Percentiles rank a stretch among this genome's conserved stretches.
These are phyloP conservation scores for Mrakia gelida DNA, from an alignment of 768 basidiomycete genomes.

Conservation along the genomic window DNA sequence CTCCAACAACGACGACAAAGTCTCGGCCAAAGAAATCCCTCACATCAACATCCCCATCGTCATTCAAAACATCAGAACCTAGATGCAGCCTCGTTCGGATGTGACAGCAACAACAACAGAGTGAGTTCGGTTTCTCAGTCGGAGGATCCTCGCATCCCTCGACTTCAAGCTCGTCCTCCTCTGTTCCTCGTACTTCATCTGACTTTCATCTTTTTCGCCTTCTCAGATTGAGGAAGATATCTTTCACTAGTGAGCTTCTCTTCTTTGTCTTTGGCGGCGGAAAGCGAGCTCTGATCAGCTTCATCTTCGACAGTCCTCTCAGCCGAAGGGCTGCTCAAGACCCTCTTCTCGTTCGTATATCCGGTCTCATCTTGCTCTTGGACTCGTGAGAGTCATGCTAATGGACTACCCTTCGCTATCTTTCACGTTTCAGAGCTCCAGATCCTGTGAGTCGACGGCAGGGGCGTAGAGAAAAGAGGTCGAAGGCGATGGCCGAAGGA, in stretches of 20 bases:
- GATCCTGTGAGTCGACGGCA: background rate
- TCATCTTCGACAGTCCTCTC: conserved; percentile 66
- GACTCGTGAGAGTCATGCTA: background rate
- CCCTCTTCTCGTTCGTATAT: conserved; percentile 47
- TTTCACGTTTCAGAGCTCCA: background rate
- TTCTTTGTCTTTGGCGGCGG: background rate
- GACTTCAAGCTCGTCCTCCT: background rate
- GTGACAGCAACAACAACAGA: too few species aligned
- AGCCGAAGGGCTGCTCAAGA: conserved; percentile 86
- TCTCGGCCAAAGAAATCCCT: too few species aligned
- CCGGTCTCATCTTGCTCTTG: background rate
- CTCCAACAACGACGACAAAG: too few species aligned
- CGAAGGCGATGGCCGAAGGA: background rate
- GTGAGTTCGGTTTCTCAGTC: too few species aligned
- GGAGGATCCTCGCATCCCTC: background rate
- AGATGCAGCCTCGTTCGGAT: too few species aligned
- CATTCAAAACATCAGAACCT: too few species aligned
- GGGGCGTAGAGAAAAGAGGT: background rate
- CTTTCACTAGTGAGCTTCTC: background rate
- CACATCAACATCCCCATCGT: too few species aligned
- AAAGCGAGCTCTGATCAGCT: background rate
- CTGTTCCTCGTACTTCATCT: background rate
- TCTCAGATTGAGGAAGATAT: background rate
- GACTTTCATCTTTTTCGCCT: background rate
- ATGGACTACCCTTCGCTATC: background rate